Percentiles rank a stretch among this genome's conserved stretches.
Evolutionary conservation across 352 stramenopile species (phyloP).

Genomic region (Phytophthora boehmeriae): DNA sequence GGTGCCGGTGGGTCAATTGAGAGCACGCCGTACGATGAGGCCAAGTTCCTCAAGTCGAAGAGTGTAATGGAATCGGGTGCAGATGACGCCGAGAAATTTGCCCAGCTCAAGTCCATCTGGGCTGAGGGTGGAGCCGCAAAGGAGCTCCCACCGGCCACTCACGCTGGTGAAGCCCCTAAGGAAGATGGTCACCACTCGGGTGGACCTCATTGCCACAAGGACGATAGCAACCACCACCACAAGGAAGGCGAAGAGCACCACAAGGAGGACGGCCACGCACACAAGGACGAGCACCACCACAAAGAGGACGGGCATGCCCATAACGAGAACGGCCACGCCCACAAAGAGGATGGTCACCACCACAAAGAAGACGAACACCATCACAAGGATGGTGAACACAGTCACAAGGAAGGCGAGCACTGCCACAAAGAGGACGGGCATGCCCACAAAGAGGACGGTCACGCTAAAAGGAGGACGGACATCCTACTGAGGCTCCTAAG

Average conservation of each 20-base stretch:
- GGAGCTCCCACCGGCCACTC: conserved; percentile 27
- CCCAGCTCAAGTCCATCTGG: conserved; percentile 76
- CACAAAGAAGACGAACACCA: conserved; percentile 8
- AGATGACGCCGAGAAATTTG: conserved; percentile 74
- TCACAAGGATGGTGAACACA: conserved; percentile 10
- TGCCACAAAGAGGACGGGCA: conserved; percentile 4
- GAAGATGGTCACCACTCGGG: too few species aligned
- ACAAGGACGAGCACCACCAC: conserved; percentile 1
- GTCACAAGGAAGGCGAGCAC: conserved; percentile 4
- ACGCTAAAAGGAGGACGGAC: conserved; percentile 19
- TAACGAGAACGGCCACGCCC: not conserved
- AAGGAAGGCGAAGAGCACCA: conserved; percentile 9
- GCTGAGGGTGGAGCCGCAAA: conserved; percentile 36
- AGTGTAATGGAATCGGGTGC: conserved; percentile 60
- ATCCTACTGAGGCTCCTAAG: conserved; percentile 8
- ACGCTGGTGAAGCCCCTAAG: conserved; percentile 11
- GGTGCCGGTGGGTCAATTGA: conserved; percentile 61
- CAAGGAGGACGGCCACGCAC: not conserved
- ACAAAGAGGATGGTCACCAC: not conserved
- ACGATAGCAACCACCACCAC: conserved; percentile 9
- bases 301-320: not conserved
- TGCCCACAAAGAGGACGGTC: conserved; percentile 15
- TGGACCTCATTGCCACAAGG: too few species aligned
- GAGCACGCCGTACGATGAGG: conserved; percentile 57
- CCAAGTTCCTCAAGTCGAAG: conserved; percentile 77